Conservation (phyloP, 2,329 filamentous ascomycete genomes). For the Zymoseptoria crescenta region DNA sequence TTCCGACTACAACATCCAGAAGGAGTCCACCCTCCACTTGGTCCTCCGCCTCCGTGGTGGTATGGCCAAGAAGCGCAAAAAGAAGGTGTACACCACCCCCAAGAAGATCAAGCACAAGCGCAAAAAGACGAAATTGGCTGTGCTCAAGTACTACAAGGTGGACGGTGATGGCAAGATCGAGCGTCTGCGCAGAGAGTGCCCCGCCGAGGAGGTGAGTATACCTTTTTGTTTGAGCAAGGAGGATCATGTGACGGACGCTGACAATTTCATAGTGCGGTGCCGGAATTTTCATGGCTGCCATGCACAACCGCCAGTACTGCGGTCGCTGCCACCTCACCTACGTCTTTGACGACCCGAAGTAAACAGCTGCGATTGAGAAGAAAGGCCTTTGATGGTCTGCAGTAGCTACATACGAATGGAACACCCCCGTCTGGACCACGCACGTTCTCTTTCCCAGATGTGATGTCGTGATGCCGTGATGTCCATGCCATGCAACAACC, state of each 20-base stretch:
- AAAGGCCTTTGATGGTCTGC: background rate
- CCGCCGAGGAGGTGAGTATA: constrained; percentile 69
- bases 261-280: constrained; percentile 69
- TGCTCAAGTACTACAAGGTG: constrained; percentile 99
- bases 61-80: constrained; percentile 97
- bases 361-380: constrained; percentile 12
- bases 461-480: background rate
- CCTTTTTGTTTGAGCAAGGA: background rate
- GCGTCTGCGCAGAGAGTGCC: constrained; percentile 97
- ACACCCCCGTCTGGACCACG: constrained; percentile 1
- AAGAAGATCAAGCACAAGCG: constrained; percentile 99
- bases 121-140: constrained; percentile 99
- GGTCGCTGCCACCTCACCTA: constrained; percentile 64
- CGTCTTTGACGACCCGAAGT: constrained; percentile 54
- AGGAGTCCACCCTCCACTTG: constrained; percentile 97
- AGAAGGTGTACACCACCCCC: constrained; percentile 99
- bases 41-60: constrained; percentile 97
- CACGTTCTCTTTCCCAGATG: background rate
- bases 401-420: constrained; percentile 4
- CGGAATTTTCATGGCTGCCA: constrained; percentile 99
- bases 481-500: background rate
- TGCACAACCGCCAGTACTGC: constrained; percentile 99
- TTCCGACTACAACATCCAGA: constrained; percentile 99
- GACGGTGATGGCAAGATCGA: constrained; percentile 99
- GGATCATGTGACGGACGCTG: background rate